Conservation (phyloP, 2,329 filamentous ascomycete species). For the Myriangium duriaei region DNA sequence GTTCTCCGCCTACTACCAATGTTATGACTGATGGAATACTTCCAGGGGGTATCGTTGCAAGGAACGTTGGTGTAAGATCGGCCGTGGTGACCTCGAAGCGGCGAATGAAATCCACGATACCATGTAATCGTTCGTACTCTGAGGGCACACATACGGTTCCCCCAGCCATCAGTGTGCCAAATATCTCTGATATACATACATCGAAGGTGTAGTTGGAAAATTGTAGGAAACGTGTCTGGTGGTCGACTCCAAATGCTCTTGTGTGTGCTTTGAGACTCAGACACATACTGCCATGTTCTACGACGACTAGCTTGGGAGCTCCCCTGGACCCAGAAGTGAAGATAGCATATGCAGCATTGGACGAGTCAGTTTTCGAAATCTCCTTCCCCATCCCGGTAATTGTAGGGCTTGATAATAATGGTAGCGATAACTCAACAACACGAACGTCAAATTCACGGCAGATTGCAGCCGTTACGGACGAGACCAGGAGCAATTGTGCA, state of each 20-base stretch:
- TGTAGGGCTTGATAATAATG: background rate
- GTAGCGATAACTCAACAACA: background rate
- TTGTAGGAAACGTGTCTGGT: background rate
- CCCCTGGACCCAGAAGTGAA: conserved; percentile 20
- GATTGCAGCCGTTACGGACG: background rate
- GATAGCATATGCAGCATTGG: conserved; percentile 40
- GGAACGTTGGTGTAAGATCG: conserved; percentile 33
- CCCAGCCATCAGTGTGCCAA: conserved; percentile 11
- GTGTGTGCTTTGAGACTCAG: conserved; percentile 5
- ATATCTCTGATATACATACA: conserved; percentile 11
- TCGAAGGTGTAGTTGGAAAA: conserved; percentile 15
- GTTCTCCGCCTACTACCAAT: conserved; percentile 17
- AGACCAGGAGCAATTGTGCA: background rate
- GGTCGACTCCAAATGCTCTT: background rate
- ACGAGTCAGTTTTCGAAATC: background rate
- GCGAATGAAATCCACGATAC: conserved; percentile 31
- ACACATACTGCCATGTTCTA: conserved; percentile 36
- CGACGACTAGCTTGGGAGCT: conserved; percentile 17
- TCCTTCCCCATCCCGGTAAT: conserved; percentile 8
- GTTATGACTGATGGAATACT: conserved; percentile 16
- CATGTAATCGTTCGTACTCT: conserved; percentile 34
- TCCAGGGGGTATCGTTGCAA: conserved; percentile 14
- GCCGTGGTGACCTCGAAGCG: conserved; percentile 29
- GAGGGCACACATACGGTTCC: conserved; percentile 26
- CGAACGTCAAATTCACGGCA: background rate